Evolutionary conservation across 345 rosid genomes (phyloP).

Genomic region (Eucalyptus microcorys): DNA sequence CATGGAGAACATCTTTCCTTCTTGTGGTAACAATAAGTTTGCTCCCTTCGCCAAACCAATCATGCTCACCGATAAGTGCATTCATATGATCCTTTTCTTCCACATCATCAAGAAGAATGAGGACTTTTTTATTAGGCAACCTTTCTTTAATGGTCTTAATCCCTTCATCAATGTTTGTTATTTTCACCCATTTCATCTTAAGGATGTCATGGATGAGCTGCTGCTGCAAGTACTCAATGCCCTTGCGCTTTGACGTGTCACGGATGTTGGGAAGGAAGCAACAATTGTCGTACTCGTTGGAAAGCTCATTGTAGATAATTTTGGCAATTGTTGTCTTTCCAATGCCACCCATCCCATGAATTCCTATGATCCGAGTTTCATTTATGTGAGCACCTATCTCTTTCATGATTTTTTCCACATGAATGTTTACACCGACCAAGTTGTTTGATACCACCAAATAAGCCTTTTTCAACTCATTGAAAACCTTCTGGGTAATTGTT

Average conservation of each 20-base stretch:
- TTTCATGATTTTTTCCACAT: too few relatives aligned
- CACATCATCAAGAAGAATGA: not conserved
- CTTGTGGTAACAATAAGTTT: not conserved
- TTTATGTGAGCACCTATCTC: too few relatives aligned
- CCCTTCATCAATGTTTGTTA: not conserved
- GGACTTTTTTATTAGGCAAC: not conserved
- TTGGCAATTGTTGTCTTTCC: too few relatives aligned
- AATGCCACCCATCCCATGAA: too few relatives aligned
- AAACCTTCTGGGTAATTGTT: too few relatives aligned
- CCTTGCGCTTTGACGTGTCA: too few relatives aligned
- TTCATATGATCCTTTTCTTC: fast-evolving
- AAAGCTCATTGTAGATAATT: too few relatives aligned
- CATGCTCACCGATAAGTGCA: not conserved
- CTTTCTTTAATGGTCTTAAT: not conserved
- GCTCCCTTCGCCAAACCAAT: not conserved
- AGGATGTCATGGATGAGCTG: fast-evolving
- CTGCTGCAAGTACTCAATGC: fast-evolving
- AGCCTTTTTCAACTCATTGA: too few relatives aligned
- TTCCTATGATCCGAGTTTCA: fast-evolving
- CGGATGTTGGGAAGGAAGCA: too few relatives aligned
- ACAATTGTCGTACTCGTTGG: too few relatives aligned
- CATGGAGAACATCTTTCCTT: fast-evolving
- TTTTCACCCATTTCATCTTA: fast-evolving
- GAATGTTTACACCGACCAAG: fast-evolving
- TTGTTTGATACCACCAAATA: too few relatives aligned